These are phyloP conservation scores for Tulasnella sp. DNA, from an alignment of 768 basidiomycete species.

Conservation along the genomic window DNA sequence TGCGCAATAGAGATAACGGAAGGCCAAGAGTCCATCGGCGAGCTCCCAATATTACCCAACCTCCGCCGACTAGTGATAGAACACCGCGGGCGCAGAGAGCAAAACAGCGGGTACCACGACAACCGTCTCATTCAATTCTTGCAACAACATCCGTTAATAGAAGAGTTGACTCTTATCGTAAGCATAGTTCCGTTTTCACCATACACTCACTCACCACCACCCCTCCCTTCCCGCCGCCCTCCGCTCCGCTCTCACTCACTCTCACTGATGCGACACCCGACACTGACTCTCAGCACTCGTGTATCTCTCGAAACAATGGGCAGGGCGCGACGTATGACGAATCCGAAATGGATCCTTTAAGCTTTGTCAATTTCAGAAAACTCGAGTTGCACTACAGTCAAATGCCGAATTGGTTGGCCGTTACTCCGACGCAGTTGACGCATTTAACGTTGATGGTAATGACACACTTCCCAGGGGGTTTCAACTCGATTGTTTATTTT, in stretches of 20 bases:
- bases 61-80: slow-evolving; percentile 8
- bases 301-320: background rate
- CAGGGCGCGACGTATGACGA: slow-evolving; percentile 17
- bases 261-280: background rate
- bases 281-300: background rate
- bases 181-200: background rate
- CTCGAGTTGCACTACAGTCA: slow-evolving; percentile 17
- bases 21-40: slow-evolving; percentile 16
- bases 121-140: slow-evolving; percentile 13
- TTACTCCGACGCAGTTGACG: slow-evolving; percentile 8
- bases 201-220: background rate
- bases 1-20: slow-evolving; percentile 10
- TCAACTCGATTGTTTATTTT: background rate
- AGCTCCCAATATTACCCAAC: slow-evolving; percentile 12
- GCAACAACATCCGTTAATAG: background rate
- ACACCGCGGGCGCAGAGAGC: slow-evolving; percentile 10
- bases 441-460: slow-evolving; percentile 13
- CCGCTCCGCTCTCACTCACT: background rate
- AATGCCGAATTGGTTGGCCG: slow-evolving; percentile 17
- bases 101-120: slow-evolving; percentile 19
- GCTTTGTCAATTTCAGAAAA: background rate
- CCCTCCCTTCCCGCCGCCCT: background rate
- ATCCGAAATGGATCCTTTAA: background rate
- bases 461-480: background rate
- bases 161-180: slow-evolving; percentile 17